Evolutionary conservation across 768 basidiomycete species (phyloP).

Genomic region (Trametes punicea): DNA sequence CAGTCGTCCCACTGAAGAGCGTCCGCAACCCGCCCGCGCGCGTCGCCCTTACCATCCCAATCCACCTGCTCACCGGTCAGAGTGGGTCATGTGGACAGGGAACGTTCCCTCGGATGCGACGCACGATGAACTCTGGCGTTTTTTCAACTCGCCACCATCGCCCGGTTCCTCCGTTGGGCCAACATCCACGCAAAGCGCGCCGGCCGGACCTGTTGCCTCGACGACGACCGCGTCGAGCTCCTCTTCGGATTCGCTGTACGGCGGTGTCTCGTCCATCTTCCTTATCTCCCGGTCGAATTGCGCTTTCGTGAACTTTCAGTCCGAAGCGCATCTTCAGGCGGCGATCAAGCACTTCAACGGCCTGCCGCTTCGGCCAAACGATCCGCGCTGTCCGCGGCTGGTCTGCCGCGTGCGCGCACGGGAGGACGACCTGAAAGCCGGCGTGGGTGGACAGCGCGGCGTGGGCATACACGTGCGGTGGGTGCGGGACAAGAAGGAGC

Average conservation of each 20-base stretch:
- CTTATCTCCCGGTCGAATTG: constrained; percentile 94
- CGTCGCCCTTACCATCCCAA: constrained; percentile 68
- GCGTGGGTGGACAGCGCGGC: constrained; percentile 89
- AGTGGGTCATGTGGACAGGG: constrained; percentile 97
- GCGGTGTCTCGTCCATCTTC: constrained; percentile 82
- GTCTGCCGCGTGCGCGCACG: constrained; percentile 79
- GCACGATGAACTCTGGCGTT: constrained; percentile 81
- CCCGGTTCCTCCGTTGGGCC: constrained; percentile 13
- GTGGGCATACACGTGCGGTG: constrained; percentile 81
- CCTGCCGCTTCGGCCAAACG: constrained; percentile 59
- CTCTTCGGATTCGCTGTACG: constrained; percentile 22
- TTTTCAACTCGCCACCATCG: constrained; percentile 53
- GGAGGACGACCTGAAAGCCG: constrained; percentile 84
- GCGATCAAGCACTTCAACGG: constrained; percentile 79
- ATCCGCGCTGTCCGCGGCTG: constrained; percentile 69
- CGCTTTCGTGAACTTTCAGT: constrained; percentile 87
- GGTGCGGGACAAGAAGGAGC: constrained; percentile 60
- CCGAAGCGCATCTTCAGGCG: constrained; percentile 52
- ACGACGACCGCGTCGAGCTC: constrained; percentile 4
- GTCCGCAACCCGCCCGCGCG: constrained; percentile 33
- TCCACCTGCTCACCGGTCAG: constrained; percentile 70
- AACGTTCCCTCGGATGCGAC: constrained; percentile 84
- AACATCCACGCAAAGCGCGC: constrained; percentile 15
- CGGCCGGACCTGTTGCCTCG: constrained; percentile 10
- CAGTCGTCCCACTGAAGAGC: constrained; percentile 11